A percentile compares a stretch with the other conserved stretches of the same genome.
phyloP scores from a whole-genome alignment of 1,284 basidiomycete species.

The Boletus nobilissimus region DNA sequence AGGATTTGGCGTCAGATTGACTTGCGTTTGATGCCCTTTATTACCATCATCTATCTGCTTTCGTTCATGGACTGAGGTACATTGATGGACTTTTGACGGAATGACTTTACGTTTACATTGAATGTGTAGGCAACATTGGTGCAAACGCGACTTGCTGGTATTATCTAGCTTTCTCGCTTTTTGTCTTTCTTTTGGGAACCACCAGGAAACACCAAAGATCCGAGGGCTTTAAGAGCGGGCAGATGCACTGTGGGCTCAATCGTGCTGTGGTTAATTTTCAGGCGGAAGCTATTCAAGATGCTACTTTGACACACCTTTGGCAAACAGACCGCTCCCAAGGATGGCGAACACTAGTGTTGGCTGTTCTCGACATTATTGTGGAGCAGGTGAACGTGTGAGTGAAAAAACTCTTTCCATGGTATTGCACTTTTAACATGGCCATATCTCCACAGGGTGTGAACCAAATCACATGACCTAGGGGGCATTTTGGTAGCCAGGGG shows the following conservation, averaged over 20 bases:
- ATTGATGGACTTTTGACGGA: neutral
- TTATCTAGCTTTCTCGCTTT: neutral
- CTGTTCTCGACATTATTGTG: constrained; percentile 37
- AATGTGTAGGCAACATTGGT: constrained; percentile 15
- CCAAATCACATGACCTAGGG: too few relatives aligned
- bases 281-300: constrained; percentile 20
- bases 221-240: constrained; percentile 69
- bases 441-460: too few relatives aligned
- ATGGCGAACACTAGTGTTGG: constrained; percentile 64
- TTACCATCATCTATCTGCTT: constrained; percentile 16
- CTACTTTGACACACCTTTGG: constrained; percentile 61
- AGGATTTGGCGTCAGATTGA: constrained; percentile 15
- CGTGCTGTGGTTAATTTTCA: constrained; percentile 49
- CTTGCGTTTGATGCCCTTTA: constrained; percentile 15
- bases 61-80: constrained; percentile 20
- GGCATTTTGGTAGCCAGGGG: too few relatives aligned
- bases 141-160: neutral
- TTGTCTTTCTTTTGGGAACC: neutral
- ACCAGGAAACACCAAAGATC: constrained; percentile 36
- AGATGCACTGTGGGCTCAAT: constrained; percentile 66
- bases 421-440: too few relatives aligned
- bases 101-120: neutral
- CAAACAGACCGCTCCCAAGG: constrained; percentile 79
- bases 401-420: too few relatives aligned
- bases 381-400: neutral